Evolutionary conservation across 1,284 basidiomycete genomes (phyloP), one percentile per base, ranked within the genome.

Genomic region (Puccinia hordei): DNA sequence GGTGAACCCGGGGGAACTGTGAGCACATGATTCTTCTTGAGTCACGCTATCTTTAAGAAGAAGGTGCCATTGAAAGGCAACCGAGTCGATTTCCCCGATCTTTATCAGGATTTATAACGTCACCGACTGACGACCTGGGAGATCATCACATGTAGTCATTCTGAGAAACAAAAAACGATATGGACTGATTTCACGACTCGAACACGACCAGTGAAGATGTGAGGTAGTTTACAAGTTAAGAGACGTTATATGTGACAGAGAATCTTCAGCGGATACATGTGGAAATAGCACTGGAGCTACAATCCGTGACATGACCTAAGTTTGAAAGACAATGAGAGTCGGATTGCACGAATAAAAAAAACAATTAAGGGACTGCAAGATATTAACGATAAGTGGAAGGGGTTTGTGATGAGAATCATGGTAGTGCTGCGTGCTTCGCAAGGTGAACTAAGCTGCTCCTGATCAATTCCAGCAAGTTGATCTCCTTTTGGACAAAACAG

Each of bases 401-500:
- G 30, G 17, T 41, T 66, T 41, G 9, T 22, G 35, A 3, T 22
- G 63, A 41, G n/a, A 38, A 27, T 59, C 57, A 66, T 41, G 38
- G 24, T 6, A 66, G 63, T 66, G 63, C 8, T 17, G 57, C 15
- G 57, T 59, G 24, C 24, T 59, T 27, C 13, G 41, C 33, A n/a
- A 71, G 46, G 41, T 71, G 46, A 15, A 2, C 27, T 38, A 71
- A 71, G 19, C 27, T 33, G 27, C 38, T 27, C 24, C 46, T 46
- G 68, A 46, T 49, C 8, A 33, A 22, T 27, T 71, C 44, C 46
- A 46, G 24, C 46, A 46, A 41, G 15, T 71, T 51, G 8, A 51
- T 46, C 46, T 71, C 68, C 17, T 46, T 51, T 51, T 71, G 68
- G 22, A 51, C 46, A 71, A 71, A 71, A n/a, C 68, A 49, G 46